Base-by-base conservation (phyloP, 2,329 filamentous ascomycete species). In the Hortaea werneckii region DNA sequence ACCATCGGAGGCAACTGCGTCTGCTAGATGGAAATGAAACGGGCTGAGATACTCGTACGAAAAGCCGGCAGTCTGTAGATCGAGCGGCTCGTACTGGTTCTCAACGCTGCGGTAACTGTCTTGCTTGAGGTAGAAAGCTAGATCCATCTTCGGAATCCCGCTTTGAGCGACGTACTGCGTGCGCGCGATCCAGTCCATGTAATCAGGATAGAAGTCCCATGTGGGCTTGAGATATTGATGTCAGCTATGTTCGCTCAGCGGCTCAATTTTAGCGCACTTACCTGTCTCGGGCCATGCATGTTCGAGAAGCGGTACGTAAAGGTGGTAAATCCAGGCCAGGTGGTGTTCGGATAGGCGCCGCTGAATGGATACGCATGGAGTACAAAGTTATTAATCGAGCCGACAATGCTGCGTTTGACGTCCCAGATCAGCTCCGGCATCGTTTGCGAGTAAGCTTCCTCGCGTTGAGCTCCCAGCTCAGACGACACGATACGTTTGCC, bases 281-380 rank as follows among this genome's bases (percentile, higher is more conserved):
- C 20, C 20, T 20, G 20, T 20, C 20, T 20, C 2, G 20, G 58
- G 5, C 58, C 59, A 47, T 67, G 64, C 56, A 67, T 63, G n/a
- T 70, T 67, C 0, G 65, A 63, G 44, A 67, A 72, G 0, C 58
- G 35, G 49, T 70, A 74, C 4, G 43, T 46, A 45, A 75, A 74
- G 0, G 70, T 61, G 0, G 66, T 67, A 42, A 65, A 72, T 0
- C 68, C 69, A 0, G 73, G 73, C 72, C 72, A 75, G 0, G 72
- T 74, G 0, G 72, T 74, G 41, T 68, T 65, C 0, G 56, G 54
- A 44, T 74, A 74, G 5, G 65, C 51, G 1, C 65, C 67, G 0
- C 62, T 61, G 41, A 68, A 71, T 0, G 68, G 54, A 40, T 59
- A 59, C 0, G 71, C 72, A 47, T 76, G 72, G 5, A 74, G 51